Conservation (phyloP, 139 green algal species). For the Tetraselmis chui region DNA sequence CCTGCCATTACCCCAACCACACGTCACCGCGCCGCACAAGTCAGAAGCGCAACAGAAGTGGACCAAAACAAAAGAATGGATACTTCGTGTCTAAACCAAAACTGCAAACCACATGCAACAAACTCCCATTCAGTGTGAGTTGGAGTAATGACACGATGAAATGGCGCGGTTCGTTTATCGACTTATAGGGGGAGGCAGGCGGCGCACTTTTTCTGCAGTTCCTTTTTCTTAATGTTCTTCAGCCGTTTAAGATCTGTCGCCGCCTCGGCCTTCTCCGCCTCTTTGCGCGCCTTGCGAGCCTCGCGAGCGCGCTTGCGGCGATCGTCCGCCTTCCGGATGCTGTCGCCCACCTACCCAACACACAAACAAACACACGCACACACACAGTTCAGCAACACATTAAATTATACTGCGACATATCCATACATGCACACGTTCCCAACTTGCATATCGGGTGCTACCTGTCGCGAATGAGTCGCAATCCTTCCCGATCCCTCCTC, state of each 20-base stretch:
- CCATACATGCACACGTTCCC: too few relatives aligned
- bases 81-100: too few relatives aligned
- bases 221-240: constrained; percentile 38
- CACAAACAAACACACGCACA: too few relatives aligned
- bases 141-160: neutral
- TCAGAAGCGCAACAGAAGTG: too few relatives aligned
- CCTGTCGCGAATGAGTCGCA: constrained; percentile 60
- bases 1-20: constrained; percentile 17
- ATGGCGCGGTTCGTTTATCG: neutral
- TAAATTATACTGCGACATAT: too few relatives aligned
- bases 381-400: too few relatives aligned
- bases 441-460: too few relatives aligned
- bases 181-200: neutral
- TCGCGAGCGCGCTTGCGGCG: constrained; percentile 19
- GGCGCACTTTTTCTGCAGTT: neutral
- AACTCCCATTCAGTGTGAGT: too few relatives aligned
- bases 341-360: constrained; percentile 35
- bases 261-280: constrained; percentile 32
- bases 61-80: too few relatives aligned
- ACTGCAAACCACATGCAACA: too few relatives aligned
- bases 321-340: constrained; percentile 46
- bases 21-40: too few relatives aligned
- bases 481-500: constrained; percentile 65
- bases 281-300: constrained; percentile 27
- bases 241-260: constrained; percentile 69